These are phyloP conservation scores for Lichenothelia convexa DNA, from an alignment of 495 filamentous ascomycete genomes.

Conservation along the genomic window DNA sequence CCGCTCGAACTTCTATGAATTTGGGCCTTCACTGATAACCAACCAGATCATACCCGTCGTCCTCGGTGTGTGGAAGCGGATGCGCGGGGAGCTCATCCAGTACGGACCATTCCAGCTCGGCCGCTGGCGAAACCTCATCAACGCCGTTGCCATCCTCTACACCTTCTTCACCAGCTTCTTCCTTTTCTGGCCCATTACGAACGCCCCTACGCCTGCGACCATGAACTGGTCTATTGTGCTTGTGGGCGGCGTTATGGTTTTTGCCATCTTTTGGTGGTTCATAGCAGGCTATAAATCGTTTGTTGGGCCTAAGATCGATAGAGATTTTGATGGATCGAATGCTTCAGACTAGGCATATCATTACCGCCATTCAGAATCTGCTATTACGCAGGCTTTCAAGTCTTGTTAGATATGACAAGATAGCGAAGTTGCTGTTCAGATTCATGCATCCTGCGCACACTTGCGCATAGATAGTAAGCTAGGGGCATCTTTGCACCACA, in stretches of 20 bases:
- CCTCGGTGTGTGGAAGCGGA: constrained; percentile 1
- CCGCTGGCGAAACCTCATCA: constrained; percentile 2
- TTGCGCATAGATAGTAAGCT: no score
- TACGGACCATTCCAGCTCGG: constrained; percentile 8
- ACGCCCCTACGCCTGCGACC: constrained; percentile 1
- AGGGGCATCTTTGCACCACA: no score
- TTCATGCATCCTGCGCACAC: no score
- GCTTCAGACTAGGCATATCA: no score
- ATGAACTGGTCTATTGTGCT: constrained; percentile 7
- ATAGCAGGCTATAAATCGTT: no score
- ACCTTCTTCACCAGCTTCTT: constrained; percentile 6
- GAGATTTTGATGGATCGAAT: no score
- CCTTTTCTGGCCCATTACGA: constrained; percentile 2
- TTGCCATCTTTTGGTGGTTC: no score
- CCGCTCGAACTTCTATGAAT: constrained; percentile 4
- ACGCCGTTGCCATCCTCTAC: constrained; percentile 4
- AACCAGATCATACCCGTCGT: constrained; percentile 6
- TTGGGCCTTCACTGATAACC: constrained; percentile 3
- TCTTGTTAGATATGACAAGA: no score
- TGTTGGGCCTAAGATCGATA: no score
- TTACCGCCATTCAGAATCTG: no score
- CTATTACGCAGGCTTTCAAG: no score
- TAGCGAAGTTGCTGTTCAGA: no score
- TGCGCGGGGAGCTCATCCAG: constrained; percentile 3
- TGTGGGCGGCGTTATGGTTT: constrained; percentile 1